Evolutionary conservation across 1,139 yeast genomes (phyloP).

Genomic region (Blastobotrys niveus): DNA sequence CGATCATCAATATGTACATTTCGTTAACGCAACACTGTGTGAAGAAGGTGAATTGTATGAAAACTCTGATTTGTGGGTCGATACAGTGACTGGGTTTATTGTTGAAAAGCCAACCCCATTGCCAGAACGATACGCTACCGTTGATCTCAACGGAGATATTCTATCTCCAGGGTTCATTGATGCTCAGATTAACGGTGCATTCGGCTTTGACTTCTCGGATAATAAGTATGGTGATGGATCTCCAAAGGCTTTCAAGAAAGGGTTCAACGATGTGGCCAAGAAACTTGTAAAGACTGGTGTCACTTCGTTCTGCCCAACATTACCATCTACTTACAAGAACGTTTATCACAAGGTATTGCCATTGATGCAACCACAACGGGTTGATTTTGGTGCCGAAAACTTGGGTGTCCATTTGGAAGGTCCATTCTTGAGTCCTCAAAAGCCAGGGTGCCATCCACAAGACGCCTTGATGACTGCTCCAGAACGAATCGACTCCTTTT

Average conservation of each 20-base stretch:
- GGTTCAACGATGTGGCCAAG: constrained; percentile 23
- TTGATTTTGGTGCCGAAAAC: constrained; percentile 43
- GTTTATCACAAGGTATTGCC: constrained; percentile 52
- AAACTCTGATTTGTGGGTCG: constrained; percentile 44
- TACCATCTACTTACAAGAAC: constrained; percentile 50
- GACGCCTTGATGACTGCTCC: constrained; percentile 50
- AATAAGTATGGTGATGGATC: constrained; percentile 37
- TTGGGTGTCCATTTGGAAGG: constrained; percentile 65
- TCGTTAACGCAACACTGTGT: constrained; percentile 49
- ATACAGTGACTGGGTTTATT: constrained; percentile 44
- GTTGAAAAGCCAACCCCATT: constrained; percentile 29
- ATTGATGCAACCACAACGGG: constrained; percentile 39
- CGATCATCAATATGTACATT: constrained; percentile 22
- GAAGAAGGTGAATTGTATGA: constrained; percentile 45
- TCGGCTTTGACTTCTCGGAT: constrained; percentile 52
- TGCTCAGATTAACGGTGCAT: constrained; percentile 58
- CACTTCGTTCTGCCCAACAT: constrained; percentile 56
- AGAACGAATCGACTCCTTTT: constrained; percentile 38
- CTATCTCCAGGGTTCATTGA: constrained; percentile 59
- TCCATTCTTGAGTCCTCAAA: constrained; percentile 50
- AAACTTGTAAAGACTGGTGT: constrained; percentile 49
- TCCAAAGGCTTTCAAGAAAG: constrained; percentile 28
- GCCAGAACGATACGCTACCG: constrained; percentile 22
- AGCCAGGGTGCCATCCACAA: constrained; percentile 60
- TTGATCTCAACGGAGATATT: constrained; percentile 47